These are phyloP conservation scores for Raffaelea ambrosiae DNA, from an alignment of 2,329 filamentous ascomycete species.

Conservation along the genomic window DNA sequence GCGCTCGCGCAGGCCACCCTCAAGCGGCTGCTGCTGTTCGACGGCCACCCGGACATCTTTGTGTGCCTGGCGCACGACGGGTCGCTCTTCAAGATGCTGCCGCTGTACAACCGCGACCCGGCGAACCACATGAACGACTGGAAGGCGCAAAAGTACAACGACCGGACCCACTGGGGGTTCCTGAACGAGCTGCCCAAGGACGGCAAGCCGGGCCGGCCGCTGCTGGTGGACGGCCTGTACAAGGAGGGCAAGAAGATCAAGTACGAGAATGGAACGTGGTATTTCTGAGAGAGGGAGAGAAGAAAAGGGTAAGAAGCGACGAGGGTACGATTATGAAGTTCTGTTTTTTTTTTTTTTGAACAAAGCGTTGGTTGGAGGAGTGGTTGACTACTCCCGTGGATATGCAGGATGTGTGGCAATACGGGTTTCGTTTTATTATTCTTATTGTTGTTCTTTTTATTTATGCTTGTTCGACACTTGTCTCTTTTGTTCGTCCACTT, in stretches of 20 bases:
- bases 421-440: no score
- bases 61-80: conserved; percentile 12
- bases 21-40: conserved; percentile 10
- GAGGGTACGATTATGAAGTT: no score
- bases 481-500: no score
- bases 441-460: no score
- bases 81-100: conserved; percentile 6
- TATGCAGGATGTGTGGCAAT: no score
- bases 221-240: background rate
- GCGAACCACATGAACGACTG: conserved; percentile 8
- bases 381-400: no score
- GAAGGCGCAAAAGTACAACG: conserved; percentile 8
- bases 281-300: no score
- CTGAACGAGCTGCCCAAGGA: conserved; percentile 6
- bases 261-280: background rate
- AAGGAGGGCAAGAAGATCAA: background rate
- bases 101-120: conserved; percentile 7
- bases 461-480: no score
- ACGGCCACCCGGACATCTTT: conserved; percentile 11
- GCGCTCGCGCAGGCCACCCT: conserved; percentile 7
- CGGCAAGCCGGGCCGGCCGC: background rate
- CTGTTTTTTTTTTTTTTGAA: no score
- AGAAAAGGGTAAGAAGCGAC: no score
- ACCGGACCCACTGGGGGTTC: conserved; percentile 11
- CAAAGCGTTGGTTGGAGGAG: no score